Percentiles rank a stretch among this genome's conserved stretches.
These are phyloP conservation scores for Tolypocladium ovalisporum DNA, from an alignment of 2,329 filamentous ascomycete genomes.

Conservation along the genomic window DNA sequence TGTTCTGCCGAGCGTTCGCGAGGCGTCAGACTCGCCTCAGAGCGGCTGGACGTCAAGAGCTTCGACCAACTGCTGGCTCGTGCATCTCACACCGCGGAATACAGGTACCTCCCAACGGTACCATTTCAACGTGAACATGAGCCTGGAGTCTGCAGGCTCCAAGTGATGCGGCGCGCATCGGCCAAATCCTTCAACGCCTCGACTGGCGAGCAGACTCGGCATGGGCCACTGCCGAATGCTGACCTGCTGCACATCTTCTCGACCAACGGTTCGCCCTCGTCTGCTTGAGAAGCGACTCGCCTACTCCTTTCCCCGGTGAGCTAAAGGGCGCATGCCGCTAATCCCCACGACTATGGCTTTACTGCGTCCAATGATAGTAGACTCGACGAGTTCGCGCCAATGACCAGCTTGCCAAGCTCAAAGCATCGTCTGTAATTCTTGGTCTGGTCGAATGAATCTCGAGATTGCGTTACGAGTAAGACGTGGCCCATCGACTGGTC, in stretches of 20 bases:
- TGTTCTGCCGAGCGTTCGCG: too few species aligned
- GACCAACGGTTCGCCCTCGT: too few species aligned
- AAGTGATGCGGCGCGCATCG: not conserved
- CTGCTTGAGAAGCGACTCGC: not conserved
- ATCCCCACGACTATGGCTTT: too few species aligned
- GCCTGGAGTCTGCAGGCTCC: not conserved
- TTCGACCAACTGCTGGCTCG: not conserved
- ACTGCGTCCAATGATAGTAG: not conserved
- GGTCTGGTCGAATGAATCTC: not conserved
- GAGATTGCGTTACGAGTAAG: not conserved
- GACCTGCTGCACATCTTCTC: not conserved
- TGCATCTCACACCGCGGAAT: not conserved
- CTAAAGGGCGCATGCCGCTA: not conserved
- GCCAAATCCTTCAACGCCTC: not conserved
- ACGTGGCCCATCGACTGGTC: not conserved
- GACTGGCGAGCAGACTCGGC: not conserved
- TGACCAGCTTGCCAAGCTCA: not conserved
- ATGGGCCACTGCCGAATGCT: not conserved
- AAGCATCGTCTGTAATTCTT: not conserved
- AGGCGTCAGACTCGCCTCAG: not conserved
- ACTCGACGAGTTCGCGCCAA: not conserved
- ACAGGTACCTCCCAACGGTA: not conserved
- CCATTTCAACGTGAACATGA: not conserved
- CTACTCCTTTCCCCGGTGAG: not conserved
- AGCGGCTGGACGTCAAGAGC: not conserved